These are phyloP conservation scores for Talaromyces liani DNA, from an alignment of 495 filamentous ascomycete genomes.

Conservation along the genomic window DNA sequence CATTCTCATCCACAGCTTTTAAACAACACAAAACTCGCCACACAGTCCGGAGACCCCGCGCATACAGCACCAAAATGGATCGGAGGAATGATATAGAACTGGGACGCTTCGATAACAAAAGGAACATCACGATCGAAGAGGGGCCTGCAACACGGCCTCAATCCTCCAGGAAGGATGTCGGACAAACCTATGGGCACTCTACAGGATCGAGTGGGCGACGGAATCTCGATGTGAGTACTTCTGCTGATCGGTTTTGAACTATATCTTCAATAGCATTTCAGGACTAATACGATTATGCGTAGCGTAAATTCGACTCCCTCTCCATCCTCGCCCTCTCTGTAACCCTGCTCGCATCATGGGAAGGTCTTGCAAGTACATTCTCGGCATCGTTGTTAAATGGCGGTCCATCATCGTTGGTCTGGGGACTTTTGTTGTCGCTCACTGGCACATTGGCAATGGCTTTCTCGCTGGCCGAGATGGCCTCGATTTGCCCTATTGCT, in stretches of 20 bases:
- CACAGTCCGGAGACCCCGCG: background rate
- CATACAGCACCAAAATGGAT: slow-evolving; percentile 9
- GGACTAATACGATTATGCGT: background rate
- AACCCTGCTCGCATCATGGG: slow-evolving; percentile 30
- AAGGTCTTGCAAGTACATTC: slow-evolving; percentile 19
- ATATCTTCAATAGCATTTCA: background rate
- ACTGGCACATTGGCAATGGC: slow-evolving; percentile 18
- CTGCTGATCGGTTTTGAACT: background rate
- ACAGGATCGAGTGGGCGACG: slow-evolving; percentile 6
- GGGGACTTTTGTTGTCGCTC: slow-evolving; percentile 21
- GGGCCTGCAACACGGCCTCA: background rate
- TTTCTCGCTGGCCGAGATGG: slow-evolving; percentile 27
- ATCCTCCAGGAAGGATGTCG: background rate
- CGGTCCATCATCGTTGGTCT: slow-evolving; percentile 23
- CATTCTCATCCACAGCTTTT: background rate
- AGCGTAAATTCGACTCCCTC: slow-evolving; percentile 30
- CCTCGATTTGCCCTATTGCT: slow-evolving; percentile 26
- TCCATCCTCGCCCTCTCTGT: slow-evolving; percentile 26
- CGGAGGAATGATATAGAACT: slow-evolving; percentile 12
- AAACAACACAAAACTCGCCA: background rate
- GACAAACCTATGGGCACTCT: background rate
- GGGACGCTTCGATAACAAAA: slow-evolving; percentile 11
- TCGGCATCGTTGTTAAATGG: slow-evolving; percentile 20
- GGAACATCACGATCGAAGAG: background rate
- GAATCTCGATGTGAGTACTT: slow-evolving; percentile 2